phyloP scores from a whole-genome alignment of 148 eudicot genomes.

The Nepenthes mirabilis region DNA sequence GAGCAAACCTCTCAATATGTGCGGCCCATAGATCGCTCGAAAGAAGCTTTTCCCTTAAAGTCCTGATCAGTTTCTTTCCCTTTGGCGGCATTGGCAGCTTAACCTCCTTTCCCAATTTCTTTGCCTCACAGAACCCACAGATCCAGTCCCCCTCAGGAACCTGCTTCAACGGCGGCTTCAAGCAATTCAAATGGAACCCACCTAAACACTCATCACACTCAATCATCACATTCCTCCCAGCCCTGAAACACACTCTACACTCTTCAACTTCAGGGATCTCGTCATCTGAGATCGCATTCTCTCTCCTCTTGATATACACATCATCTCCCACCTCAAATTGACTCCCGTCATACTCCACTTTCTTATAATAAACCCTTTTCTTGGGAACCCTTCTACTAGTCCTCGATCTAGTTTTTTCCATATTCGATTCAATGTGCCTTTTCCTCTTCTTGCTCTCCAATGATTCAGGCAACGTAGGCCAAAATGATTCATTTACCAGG shows the following conservation, averaged over 20 bases:
- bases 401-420: constrained; percentile 6
- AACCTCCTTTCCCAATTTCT: constrained; percentile 45
- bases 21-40: constrained; percentile 94
- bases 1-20: constrained; percentile 57
- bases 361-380: constrained; percentile 67
- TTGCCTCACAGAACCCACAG: constrained; percentile 69
- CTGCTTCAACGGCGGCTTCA: not conserved
- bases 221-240: constrained; percentile 72
- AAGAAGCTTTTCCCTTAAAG: constrained; percentile 77
- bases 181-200: constrained; percentile 90
- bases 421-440: not conserved
- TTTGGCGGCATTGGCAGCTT: constrained; percentile 43
- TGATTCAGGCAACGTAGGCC: constrained; percentile 13
- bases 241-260: constrained; percentile 60
- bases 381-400: constrained; percentile 15
- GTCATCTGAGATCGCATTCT: constrained; percentile 52
- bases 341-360: constrained; percentile 62
- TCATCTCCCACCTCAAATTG: constrained; percentile 70
- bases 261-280: constrained; percentile 80
- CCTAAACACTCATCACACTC: constrained; percentile 90
- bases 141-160: constrained; percentile 73
- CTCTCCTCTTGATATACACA: constrained; percentile 85
- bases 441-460: not conserved
- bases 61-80: constrained; percentile 76
- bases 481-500: constrained; percentile 6